Evolutionary conservation across 306 rosid species (phyloP), one percentile per base, ranked within the genome.

Genomic region (Hippophae tibetana): DNA sequence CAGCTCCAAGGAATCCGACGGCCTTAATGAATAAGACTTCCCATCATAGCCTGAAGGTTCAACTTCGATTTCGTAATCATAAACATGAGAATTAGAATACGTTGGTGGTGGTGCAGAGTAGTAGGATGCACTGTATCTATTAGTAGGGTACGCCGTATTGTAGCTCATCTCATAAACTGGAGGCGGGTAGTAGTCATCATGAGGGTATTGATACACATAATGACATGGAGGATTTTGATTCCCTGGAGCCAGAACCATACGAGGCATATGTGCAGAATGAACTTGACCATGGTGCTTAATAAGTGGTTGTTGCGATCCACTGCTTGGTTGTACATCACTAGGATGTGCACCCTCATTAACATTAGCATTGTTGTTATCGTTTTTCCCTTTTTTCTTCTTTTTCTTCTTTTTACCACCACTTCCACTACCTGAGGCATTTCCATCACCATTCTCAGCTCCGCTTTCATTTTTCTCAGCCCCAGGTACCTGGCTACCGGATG

Each of bases 331-430:
- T 4, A 71, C 78, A 44, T 56, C 55, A 7, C 44, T 38, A 7
- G n/a, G 43, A 3, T 42, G 73, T 60, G 62, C 81, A 8, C 62
- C 76, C n/a, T 69, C 80, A 1, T 57, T 12, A 64, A 54, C 43
- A 64, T 40, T 27, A 13, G 69, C 63, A 31, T 31, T 31, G 38
- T 57, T 69, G 5, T 11, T 54, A 9, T 10, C 45, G 42, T 50
- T 79, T 48, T 62, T 69, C 58, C 64, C 70, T 44, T 69, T 86
- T 26, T 73, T 83, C 72, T 79, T 84, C 52, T 58, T 75, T 62
- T 72, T 84, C 58, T 65, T 74, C 83, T 51, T 84, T 57, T 64
- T 80, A 1, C 70, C 67, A 26, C 85, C 84, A 3, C 70, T 40
- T 3, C 77, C 65, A 38, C 64, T 47, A n/a, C 73, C 54, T 0